phyloP scores from a whole-genome alignment of 1,284 basidiomycete species.

The Somion occarium region DNA sequence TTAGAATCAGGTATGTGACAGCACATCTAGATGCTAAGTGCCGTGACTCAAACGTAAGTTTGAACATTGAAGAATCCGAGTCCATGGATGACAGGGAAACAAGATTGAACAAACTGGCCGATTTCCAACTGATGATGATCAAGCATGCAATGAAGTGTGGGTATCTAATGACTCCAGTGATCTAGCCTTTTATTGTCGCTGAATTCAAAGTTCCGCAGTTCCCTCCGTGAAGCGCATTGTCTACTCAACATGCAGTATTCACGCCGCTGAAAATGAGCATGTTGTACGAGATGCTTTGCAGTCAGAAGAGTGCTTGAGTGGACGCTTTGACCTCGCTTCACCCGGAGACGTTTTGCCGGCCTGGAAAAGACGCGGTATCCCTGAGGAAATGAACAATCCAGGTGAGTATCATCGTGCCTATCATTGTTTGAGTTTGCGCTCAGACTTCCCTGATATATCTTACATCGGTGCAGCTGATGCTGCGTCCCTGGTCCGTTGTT shows the following conservation, averaged over 20 bases:
- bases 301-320: constrained; percentile 58
- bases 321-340: constrained; percentile 66
- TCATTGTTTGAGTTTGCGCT: neutral
- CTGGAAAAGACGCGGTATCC: constrained; percentile 77
- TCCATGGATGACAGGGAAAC: constrained; percentile 39
- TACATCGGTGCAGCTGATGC: constrained; percentile 44
- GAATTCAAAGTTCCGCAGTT: constrained; percentile 34
- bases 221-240: constrained; percentile 67
- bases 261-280: constrained; percentile 87
- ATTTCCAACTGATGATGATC: constrained; percentile 92
- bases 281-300: constrained; percentile 72
- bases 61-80: constrained; percentile 17
- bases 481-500: constrained; percentile 74
- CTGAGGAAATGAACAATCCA: constrained; percentile 51
- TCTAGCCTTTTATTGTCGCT: neutral
- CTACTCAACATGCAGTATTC: constrained; percentile 95
- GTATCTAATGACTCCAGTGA: constrained; percentile 15
- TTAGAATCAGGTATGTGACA: constrained; percentile 54
- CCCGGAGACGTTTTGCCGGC: constrained; percentile 61
- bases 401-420: constrained; percentile 28
- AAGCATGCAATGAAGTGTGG: constrained; percentile 93
- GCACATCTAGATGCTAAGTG: neutral
- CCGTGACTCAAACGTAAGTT: neutral
- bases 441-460: constrained; percentile 6
- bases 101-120: constrained; percentile 76